Base-by-base conservation (phyloP, 176 grass and related monocot species). In the Tuctoria greenei region DNA sequence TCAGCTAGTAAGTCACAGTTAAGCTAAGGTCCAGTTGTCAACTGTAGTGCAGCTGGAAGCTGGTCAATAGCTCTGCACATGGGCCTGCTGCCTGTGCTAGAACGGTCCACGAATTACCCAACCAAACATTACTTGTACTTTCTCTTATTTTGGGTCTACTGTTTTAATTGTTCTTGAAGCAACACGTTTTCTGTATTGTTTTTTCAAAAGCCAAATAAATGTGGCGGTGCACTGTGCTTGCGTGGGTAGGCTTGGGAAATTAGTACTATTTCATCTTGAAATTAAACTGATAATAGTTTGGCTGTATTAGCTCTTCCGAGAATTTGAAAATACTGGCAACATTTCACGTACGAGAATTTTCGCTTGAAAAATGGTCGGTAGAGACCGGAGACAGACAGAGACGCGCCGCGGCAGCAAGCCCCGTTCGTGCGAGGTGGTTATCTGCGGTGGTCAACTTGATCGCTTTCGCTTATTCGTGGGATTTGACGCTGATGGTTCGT, bases 61-160 rank as follows among this genome's bases (percentile, higher is more conserved):
- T 12, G 35, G 10, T 54, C 77, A 69, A 42, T 74, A 9, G 21
- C 72, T 64, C 56, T 64, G 44, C 84, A 86, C 78, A 76, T 81
- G 84, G 64, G 71, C 1, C 24, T 1, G 0, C 24, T 70, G 45
- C 56, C 64, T 55, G 46, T n/a, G n/a, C 1, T 9, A 67, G 7
- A 14, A 51, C 15, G 50, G 4, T 6, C 34, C 76, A 69, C 21
- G 37, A n/a, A 25, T 24, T 61, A 39, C 3, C n/a, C n/a, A 62
- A 31, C n/a, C n/a, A 31, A 67, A 49, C 14, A 47, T 16, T 11
- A 43, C 36, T 44, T 59, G 43, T 34, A 5, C n/a, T 69, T 18
- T 14, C 18, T 13, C 6, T 58, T 11, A 10, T 56, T 56, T 56
- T 4, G 31, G 31, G 31, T 1, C 31, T 31, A 31, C 3, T 31